Evolutionary conservation across 176 grass and related monocot genomes (phyloP).

Genomic region (Paspalum notatum): DNA sequence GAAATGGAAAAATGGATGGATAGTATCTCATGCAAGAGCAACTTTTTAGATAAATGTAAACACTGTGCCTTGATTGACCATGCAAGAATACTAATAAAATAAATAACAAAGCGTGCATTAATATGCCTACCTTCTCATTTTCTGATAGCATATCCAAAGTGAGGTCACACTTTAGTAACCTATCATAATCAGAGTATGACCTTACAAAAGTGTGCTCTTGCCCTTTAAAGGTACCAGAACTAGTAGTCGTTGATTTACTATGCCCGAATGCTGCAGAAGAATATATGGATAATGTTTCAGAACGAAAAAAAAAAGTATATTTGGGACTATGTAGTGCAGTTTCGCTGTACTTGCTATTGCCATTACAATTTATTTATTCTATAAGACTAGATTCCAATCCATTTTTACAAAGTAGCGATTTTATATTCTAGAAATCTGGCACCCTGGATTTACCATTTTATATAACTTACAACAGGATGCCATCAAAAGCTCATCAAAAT

Average conservation of each 20-base stretch:
- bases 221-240: slow-evolving; percentile 45
- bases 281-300: slow-evolving; percentile 23
- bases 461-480: not conserved
- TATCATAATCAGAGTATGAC: slow-evolving; percentile 62
- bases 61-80: not conserved
- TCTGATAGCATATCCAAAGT: slow-evolving; percentile 84
- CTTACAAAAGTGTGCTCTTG: slow-evolving; percentile 51
- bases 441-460: not conserved
- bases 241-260: slow-evolving; percentile 49
- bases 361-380: not conserved
- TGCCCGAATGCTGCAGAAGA: slow-evolving; percentile 57
- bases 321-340: not conserved
- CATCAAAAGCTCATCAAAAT: not conserved
- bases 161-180: slow-evolving; percentile 62
- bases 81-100: not conserved
- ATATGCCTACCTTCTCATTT: slow-evolving; percentile 73
- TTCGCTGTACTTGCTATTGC: not conserved
- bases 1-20: not conserved
- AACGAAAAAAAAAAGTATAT: slow-evolving; percentile 6
- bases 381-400: not conserved
- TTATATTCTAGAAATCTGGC: slow-evolving; percentile 7
- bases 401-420: slow-evolving; percentile 10
- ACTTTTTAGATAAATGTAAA: slow-evolving; percentile 31
- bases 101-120: not conserved
- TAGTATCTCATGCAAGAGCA: not conserved